These are phyloP conservation scores for Drechslera avenae DNA, from an alignment of 2,329 filamentous ascomycete species.

Conservation along the genomic window DNA sequence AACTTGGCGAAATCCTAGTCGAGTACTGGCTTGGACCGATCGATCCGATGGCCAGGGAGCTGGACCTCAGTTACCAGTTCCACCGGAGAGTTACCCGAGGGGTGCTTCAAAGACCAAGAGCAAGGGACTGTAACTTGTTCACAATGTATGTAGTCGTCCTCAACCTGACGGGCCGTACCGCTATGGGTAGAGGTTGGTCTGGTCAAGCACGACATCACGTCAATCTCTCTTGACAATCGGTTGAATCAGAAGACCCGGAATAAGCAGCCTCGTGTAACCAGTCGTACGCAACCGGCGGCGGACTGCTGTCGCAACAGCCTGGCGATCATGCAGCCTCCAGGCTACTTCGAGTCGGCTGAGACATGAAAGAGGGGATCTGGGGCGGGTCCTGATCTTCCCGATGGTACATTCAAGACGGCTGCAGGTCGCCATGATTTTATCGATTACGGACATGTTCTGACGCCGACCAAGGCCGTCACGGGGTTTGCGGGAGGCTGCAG, in stretches of 20 bases:
- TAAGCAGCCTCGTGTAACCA: conserved; percentile 38
- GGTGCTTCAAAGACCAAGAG: not conserved
- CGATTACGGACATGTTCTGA: conserved; percentile 36
- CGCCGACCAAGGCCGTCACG: conserved; percentile 38
- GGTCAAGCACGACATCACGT: conserved; percentile 33
- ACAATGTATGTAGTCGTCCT: conserved; percentile 1
- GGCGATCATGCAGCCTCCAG: conserved; percentile 24
- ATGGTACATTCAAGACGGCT: conserved; percentile 37
- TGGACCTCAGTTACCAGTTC: conserved; percentile 9
- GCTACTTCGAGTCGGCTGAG: conserved; percentile 37
- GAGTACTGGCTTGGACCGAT: conserved; percentile 19
- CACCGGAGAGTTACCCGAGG: not conserved
- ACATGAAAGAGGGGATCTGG: conserved; percentile 30
- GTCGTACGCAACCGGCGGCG: conserved; percentile 25
- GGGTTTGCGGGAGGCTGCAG: conserved; percentile 47
- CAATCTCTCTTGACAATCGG: conserved; percentile 24
- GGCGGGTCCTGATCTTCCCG: conserved; percentile 37
- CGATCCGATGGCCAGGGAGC: conserved; percentile 15
- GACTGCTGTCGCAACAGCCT: conserved; percentile 18
- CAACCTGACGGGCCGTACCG: conserved; percentile 35
- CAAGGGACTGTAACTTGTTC: not conserved
- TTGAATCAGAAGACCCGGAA: conserved; percentile 32
- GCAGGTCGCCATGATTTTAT: conserved; percentile 43
- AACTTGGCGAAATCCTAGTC: conserved; percentile 12
- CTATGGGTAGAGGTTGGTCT: conserved; percentile 35